Conservation (phyloP, 441 rosid species). For the Populus hybrid region DNA sequence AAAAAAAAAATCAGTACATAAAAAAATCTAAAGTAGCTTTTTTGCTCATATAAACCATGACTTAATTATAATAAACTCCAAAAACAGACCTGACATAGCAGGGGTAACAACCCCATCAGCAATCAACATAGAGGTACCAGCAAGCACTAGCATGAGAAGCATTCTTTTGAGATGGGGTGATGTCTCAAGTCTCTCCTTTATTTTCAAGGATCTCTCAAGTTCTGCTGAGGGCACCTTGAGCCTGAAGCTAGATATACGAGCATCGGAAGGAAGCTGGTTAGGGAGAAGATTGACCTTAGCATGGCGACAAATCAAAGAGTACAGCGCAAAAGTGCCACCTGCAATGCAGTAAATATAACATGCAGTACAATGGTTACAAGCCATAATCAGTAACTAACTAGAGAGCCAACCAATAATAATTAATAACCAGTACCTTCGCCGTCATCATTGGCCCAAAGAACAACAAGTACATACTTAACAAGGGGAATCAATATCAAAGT, state of each 20-base stretch:
- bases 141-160: slow-evolving; percentile 82
- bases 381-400: background rate
- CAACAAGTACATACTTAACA: slow-evolving; percentile 85
- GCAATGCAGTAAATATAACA: slow-evolving; percentile 10
- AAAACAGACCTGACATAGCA: slow-evolving; percentile 89
- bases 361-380: no score
- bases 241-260: slow-evolving; percentile 94
- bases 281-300: slow-evolving; percentile 97
- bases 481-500: slow-evolving; percentile 83
- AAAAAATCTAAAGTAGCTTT: background rate
- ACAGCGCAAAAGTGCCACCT: slow-evolving; percentile 98
- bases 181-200: slow-evolving; percentile 88
- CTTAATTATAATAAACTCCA: background rate
- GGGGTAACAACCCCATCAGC: slow-evolving; percentile 99
- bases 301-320: slow-evolving; percentile 89
- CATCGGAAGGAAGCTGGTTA: slow-evolving; percentile 93
- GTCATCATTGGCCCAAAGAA: slow-evolving; percentile 96
- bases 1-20: background rate
- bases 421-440: slow-evolving; percentile 75
- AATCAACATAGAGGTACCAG: slow-evolving; percentile 94
- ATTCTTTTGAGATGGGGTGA: slow-evolving; percentile 69
- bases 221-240: slow-evolving; percentile 95
- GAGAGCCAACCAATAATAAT: background rate
- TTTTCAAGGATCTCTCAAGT: slow-evolving; percentile 91
- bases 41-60: background rate